Base-by-base conservation (phyloP, 257 asterid genomes). In the Solanum neorickii region DNA sequence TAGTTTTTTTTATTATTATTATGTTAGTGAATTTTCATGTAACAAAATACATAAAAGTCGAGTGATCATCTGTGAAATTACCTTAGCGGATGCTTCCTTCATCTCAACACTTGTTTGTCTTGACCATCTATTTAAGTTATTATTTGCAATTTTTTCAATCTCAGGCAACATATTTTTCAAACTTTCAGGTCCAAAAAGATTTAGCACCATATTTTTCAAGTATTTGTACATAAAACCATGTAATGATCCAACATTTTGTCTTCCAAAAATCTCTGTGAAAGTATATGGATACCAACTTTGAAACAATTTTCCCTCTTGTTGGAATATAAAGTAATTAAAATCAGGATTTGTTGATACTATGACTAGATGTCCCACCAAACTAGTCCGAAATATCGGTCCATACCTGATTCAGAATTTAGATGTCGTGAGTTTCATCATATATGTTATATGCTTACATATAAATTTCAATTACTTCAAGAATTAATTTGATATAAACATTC, bases 191-290 rank as follows among this genome's bases (percentile, higher is more conserved):
- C 98, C 98, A 52, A 96, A 92, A 29, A 93, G 92, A 89, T 91
- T 90, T 47, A 96, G 89, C 60, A 94, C 94, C 97, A 94, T 92
- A 90, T 93, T 96, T 89, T 93, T 94, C n/a, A 96, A 94, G 91
- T 94, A 94, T 91, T 96, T 96, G 89, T 92, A 93, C 96, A 94
- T 91, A 60, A 92, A 91, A 5, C 72, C 31, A 62, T 59, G 41
- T 29, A 68, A 27, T 6, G 75, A 68, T 29, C 75, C 75, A 27
- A 68, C 75, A 68, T 68, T 27, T 68, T 68, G 12, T 12, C 75
- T 68, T 29, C 75, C 75, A 27, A 68, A 68, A 68, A 68, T 68
- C 75, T 68, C 75, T 68, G 21, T 29, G 9, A 68, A 68, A 68
- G 41, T 29, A 68, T 29, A 16, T 29, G 75, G 75, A 68, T 68